Evolutionary conservation across 768 basidiomycete genomes (phyloP).

Genomic region (Suillus hirtellus): DNA sequence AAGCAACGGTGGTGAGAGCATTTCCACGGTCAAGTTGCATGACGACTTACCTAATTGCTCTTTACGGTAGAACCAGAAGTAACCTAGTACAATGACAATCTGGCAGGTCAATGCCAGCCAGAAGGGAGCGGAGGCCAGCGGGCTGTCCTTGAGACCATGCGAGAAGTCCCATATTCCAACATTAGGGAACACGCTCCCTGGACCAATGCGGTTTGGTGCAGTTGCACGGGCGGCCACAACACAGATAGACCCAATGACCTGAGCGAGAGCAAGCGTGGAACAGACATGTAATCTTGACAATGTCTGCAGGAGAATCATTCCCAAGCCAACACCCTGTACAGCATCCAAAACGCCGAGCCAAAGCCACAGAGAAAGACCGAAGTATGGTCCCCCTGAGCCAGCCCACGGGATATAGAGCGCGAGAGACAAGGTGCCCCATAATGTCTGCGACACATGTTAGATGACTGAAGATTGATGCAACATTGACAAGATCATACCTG

Average conservation of each 20-base stretch:
- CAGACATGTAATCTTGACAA: slow-evolving; percentile 93
- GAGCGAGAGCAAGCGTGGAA: slow-evolving; percentile 87
- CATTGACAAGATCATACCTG: slow-evolving; percentile 49
- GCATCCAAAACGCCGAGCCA: slow-evolving; percentile 96
- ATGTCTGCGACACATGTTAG: slow-evolving; percentile 50
- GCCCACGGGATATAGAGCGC: slow-evolving; percentile 96
- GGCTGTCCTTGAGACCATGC: slow-evolving; percentile 71
- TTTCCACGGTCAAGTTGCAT: not conserved
- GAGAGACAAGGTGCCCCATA: slow-evolving; percentile 94
- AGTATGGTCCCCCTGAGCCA: slow-evolving; percentile 82
- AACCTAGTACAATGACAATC: slow-evolving; percentile 83
- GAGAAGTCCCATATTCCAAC: slow-evolving; percentile 88
- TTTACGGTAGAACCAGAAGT: slow-evolving; percentile 97
- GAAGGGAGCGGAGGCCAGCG: slow-evolving; percentile 82
- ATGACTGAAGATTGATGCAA: not conserved
- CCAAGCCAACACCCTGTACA: slow-evolving; percentile 90
- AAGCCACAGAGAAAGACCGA: slow-evolving; percentile 88
- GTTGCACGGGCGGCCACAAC: slow-evolving; percentile 94
- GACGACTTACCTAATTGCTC: slow-evolving; percentile 76
- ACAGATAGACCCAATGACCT: slow-evolving; percentile 85
- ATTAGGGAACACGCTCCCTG: slow-evolving; percentile 91
- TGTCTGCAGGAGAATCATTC: slow-evolving; percentile 89
- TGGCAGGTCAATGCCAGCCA: slow-evolving; percentile 85
- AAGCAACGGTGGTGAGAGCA: too few species aligned
- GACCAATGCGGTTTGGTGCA: slow-evolving; percentile 87